phyloP scores from a whole-genome alignment of 2,329 filamentous ascomycete species.

The Pyricularia pennisetigena region DNA sequence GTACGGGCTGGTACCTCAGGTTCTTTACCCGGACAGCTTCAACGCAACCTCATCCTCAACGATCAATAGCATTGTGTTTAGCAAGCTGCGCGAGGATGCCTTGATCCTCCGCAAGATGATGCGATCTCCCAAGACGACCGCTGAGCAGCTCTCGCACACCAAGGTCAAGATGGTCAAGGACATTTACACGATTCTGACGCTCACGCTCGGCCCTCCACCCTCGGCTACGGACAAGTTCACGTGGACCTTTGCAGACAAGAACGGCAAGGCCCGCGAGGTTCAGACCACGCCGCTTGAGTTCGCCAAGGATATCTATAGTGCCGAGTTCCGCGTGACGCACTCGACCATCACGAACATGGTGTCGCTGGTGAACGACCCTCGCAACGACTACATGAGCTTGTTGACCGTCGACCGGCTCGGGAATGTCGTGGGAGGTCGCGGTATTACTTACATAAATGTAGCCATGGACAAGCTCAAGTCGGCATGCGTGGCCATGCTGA shows the following conservation, averaged over 20 bases:
- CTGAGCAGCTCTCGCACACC: conserved; percentile 30
- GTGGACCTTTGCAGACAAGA: conserved; percentile 70
- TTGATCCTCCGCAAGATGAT: conserved; percentile 49
- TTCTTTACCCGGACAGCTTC: conserved; percentile 72
- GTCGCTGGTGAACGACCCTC: conserved; percentile 77
- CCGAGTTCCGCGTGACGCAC: conserved; percentile 46
- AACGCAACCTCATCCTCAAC: conserved; percentile 62
- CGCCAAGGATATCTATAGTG: conserved; percentile 54
- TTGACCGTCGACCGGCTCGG: conserved; percentile 71
- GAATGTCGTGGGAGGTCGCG: conserved; percentile 68
- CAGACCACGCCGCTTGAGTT: conserved; percentile 61
- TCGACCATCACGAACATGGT: conserved; percentile 60
- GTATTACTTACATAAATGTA: conserved; percentile 76
- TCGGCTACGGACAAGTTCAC: conserved; percentile 57
- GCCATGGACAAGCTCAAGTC: conserved; percentile 62
- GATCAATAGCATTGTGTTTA: conserved; percentile 68
- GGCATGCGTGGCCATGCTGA: conserved; percentile 68
- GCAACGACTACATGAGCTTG: conserved; percentile 62
- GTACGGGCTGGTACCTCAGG: conserved; percentile 80
- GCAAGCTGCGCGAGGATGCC: conserved; percentile 78
- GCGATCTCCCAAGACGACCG: conserved; percentile 21
- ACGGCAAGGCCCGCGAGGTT: conserved; percentile 53
- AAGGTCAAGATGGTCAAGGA: conserved; percentile 73
- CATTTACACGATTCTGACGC: conserved; percentile 70
- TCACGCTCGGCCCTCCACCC: conserved; percentile 74